Conservation (phyloP, 768 basidiomycete genomes). For the Leccinum uliginosum region DNA sequence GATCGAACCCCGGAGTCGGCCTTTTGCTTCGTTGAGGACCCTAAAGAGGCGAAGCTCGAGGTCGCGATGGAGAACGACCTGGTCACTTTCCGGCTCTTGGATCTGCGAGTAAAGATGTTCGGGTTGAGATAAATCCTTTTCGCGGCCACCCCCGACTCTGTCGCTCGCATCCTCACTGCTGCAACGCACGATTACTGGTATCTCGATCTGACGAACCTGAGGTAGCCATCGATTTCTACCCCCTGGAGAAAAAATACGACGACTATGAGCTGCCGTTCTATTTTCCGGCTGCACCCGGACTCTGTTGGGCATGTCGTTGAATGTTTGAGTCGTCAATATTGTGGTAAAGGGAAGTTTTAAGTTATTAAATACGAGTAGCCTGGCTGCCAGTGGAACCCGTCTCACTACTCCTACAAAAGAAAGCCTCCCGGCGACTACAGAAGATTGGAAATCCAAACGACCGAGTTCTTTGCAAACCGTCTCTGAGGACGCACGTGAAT, state of each 20-base stretch:
- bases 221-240: not conserved
- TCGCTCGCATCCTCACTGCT: not conserved
- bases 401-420: too few relatives aligned
- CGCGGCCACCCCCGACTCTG: not conserved
- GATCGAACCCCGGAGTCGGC: not conserved
- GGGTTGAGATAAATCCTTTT: not conserved
- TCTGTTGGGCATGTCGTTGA: too few relatives aligned
- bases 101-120: not conserved
- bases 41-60: slow-evolving; percentile 2
- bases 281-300: not conserved
- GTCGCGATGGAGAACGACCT: not conserved
- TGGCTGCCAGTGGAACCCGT: too few relatives aligned
- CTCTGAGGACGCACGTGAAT: not conserved
- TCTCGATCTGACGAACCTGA: not conserved
- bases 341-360: too few relatives aligned
- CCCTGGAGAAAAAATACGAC: not conserved
- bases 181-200: not conserved
- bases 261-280: not conserved
- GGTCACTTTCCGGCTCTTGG: not conserved
- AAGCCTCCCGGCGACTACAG: too few relatives aligned
- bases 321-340: too few relatives aligned
- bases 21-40: not conserved
- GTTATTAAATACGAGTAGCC: too few relatives aligned
- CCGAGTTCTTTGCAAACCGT: not conserved
- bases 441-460: not conserved